phyloP scores from a whole-genome alignment of 2,329 filamentous ascomycete genomes.

The Aureobasidium namibiae region DNA sequence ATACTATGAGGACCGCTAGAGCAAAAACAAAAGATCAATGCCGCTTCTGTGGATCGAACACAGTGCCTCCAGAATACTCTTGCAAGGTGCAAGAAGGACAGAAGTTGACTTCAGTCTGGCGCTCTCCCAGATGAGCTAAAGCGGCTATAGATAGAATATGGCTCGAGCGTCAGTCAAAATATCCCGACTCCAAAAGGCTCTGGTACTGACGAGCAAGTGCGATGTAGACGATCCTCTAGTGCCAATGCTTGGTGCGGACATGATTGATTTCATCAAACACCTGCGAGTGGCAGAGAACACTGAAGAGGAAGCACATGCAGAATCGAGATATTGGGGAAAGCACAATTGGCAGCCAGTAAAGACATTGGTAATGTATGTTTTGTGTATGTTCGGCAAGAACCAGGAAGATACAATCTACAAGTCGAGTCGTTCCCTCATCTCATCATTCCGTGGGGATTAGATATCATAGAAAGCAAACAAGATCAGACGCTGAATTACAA shows the following conservation, averaged over 20 bases:
- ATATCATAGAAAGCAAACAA: slow-evolving; percentile 8
- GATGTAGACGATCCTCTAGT: no score
- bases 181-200: no score
- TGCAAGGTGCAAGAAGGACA: slow-evolving; percentile 20
- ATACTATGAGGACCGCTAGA: background rate
- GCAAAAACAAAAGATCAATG: slow-evolving; percentile 16
- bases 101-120: slow-evolving; percentile 30
- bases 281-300: no score
- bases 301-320: no score
- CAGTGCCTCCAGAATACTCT: slow-evolving; percentile 28
- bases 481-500: background rate
- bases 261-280: no score
- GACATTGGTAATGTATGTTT: background rate
- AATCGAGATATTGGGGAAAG: no score
- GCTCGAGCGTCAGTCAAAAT: background rate
- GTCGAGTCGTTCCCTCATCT: slow-evolving; percentile 4
- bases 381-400: background rate
- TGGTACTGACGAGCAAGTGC: no score
- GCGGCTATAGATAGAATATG: slow-evolving; percentile 16
- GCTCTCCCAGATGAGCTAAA: slow-evolving; percentile 32
- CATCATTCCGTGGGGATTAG: background rate
- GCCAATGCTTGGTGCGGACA: no score
- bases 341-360: background rate
- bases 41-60: slow-evolving; percentile 31
- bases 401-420: background rate